These are phyloP conservation scores for Parastagonospora avenae DNA, from an alignment of 2,329 filamentous ascomycete species.

Conservation along the genomic window DNA sequence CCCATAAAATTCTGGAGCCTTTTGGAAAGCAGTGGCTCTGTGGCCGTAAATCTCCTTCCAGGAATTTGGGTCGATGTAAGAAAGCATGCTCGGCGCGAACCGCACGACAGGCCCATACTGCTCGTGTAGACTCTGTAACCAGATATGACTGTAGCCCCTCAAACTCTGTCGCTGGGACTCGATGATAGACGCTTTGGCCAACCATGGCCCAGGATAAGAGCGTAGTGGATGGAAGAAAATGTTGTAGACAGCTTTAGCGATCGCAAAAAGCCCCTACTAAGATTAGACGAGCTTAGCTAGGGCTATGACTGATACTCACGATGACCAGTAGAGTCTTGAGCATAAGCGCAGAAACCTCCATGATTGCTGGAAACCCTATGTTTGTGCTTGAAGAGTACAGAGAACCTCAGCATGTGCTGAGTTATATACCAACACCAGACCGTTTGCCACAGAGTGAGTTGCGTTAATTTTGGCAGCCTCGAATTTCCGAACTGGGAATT, in stretches of 20 bases:
- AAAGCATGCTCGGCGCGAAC: slow-evolving; percentile 45
- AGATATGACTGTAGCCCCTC: slow-evolving; percentile 19
- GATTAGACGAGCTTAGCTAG: too few relatives aligned
- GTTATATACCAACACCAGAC: too few relatives aligned
- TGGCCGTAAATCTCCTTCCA: slow-evolving; percentile 51
- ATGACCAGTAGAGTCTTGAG: too few relatives aligned
- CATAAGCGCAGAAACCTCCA: too few relatives aligned
- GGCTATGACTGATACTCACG: too few relatives aligned
- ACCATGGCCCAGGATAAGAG: slow-evolving; percentile 47
- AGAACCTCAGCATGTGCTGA: too few relatives aligned
- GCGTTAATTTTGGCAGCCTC: too few relatives aligned
- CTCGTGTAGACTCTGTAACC: slow-evolving; percentile 38
- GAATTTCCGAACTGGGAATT: too few relatives aligned
- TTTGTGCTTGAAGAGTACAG: too few relatives aligned
- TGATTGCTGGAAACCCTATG: too few relatives aligned
- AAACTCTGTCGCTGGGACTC: slow-evolving; percentile 23
- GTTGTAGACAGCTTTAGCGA: slow-evolving; percentile 34
- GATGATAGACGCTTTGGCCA: slow-evolving; percentile 32
- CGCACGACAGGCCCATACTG: slow-evolving; percentile 48
- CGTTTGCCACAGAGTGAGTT: too few relatives aligned
- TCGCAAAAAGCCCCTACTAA: not conserved
- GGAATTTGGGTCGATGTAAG: slow-evolving; percentile 41
- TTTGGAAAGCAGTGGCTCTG: slow-evolving; percentile 32
- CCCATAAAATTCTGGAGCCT: slow-evolving; percentile 38
- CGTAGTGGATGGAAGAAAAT: slow-evolving; percentile 48